Evolutionary conservation across 306 rosid species (phyloP).

Genomic region (Glycine soja): DNA sequence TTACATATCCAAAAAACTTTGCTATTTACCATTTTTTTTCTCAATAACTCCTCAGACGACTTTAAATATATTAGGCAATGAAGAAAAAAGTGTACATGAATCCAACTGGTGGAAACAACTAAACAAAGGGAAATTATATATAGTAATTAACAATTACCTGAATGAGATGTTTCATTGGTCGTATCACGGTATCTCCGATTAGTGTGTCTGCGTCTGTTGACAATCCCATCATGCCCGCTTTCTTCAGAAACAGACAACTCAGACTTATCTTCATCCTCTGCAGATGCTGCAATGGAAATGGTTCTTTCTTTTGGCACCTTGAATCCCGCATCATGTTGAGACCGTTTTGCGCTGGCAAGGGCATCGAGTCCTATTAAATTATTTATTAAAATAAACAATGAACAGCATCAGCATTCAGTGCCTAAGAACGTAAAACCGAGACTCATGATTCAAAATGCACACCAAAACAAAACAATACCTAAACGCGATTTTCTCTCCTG

Average conservation of each 20-base stretch:
- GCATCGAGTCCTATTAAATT: constrained; percentile 78
- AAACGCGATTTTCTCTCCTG: constrained; percentile 76
- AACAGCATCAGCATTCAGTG: constrained; percentile 18
- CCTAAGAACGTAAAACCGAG: constrained; percentile 12
- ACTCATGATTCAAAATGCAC: constrained; percentile 14
- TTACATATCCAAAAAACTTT: constrained; percentile 13
- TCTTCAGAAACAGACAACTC: constrained; percentile 58
- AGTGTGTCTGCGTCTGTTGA: constrained; percentile 44
- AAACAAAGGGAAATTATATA: background rate
- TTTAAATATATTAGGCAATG: background rate
- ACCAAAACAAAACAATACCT: constrained; percentile 54
- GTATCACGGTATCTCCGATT: constrained; percentile 72
- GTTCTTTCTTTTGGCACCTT: constrained; percentile 78
- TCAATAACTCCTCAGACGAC: background rate
- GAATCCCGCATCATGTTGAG: constrained; percentile 66
- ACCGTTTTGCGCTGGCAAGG: constrained; percentile 78
- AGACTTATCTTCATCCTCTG: constrained; percentile 70
- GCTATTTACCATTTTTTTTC: background rate
- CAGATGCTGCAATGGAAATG: constrained; percentile 66
- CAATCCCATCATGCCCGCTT: constrained; percentile 43
- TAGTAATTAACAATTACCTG: constrained; percentile 50
- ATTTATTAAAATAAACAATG: constrained; percentile 13
- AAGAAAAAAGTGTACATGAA: background rate
- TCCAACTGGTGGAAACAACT: background rate
- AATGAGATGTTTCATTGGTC: constrained; percentile 52